Conservation (phyloP, 352 stramenopile species). For the Aphanomyces euteiches region DNA sequence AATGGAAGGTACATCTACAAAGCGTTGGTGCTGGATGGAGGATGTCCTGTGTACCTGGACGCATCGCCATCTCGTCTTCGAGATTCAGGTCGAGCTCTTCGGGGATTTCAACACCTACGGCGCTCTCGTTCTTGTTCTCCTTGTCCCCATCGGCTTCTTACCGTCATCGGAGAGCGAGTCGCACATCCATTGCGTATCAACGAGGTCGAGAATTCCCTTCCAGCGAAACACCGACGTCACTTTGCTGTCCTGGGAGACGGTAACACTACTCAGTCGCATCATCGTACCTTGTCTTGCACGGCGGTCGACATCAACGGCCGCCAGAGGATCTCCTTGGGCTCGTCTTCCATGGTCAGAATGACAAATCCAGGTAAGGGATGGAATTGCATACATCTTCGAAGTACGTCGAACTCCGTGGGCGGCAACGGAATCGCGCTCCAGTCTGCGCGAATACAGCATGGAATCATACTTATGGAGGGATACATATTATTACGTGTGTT, state of each 20-base stretch:
- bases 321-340: background rate
- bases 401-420: too few relatives aligned
- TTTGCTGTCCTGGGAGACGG: slow-evolving; percentile 53
- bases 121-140: background rate
- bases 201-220: slow-evolving; percentile 69
- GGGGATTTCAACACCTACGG: slow-evolving; percentile 68
- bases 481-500: too few relatives aligned
- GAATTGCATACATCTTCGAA: too few relatives aligned
- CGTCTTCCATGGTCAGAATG: background rate
- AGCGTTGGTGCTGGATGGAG: background rate
- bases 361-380: too few relatives aligned
- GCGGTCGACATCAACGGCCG: slow-evolving; percentile 6
- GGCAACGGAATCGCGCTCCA: too few relatives aligned
- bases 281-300: slow-evolving; percentile 3
- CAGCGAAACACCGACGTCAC: slow-evolving; percentile 63
- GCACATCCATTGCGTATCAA: slow-evolving; percentile 78
- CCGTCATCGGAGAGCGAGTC: slow-evolving; percentile 78
- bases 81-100: slow-evolving; percentile 49
- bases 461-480: too few relatives aligned
- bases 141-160: slow-evolving; percentile 24
- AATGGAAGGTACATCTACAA: slow-evolving; percentile 14
- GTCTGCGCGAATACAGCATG: too few relatives aligned
- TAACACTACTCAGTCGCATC: background rate
- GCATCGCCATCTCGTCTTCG: slow-evolving; percentile 46
- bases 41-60: slow-evolving; percentile 3